Conservation (phyloP, 176 grass and related monocot species). For the Avena insularis region DNA sequence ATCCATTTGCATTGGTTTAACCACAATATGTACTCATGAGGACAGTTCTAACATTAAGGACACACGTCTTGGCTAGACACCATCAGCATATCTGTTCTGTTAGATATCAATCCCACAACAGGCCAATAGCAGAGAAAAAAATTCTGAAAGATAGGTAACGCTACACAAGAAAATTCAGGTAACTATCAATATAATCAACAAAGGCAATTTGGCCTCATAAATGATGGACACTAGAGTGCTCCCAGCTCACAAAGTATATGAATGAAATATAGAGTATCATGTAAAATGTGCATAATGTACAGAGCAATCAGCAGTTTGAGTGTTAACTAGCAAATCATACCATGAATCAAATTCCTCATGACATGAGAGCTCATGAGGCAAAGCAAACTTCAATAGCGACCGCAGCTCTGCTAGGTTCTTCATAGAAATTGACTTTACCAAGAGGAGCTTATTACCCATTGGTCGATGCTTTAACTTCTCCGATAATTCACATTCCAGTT, state of each 20-base stretch:
- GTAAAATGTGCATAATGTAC: background rate
- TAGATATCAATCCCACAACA: background rate
- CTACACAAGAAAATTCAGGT: background rate
- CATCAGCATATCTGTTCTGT: background rate
- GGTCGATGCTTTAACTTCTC: background rate
- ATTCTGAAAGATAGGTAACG: background rate
- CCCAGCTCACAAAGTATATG: background rate
- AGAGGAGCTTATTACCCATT: background rate
- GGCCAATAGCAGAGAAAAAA: background rate
- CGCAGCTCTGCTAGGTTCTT: background rate
- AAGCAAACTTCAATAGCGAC: background rate
- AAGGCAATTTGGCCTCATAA: background rate
- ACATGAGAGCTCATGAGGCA: background rate
- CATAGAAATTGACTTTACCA: background rate
- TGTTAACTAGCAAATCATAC: background rate
- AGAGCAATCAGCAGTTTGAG: background rate
- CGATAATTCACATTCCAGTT: background rate
- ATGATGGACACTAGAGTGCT: background rate
- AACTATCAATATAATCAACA: background rate
- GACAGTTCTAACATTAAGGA: no score
- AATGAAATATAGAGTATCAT: background rate
- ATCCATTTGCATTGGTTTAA: background rate
- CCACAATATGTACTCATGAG: background rate
- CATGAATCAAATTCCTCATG: conserved; percentile 19
- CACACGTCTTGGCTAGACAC: background rate